phyloP scores from a whole-genome alignment of 345 rosid species.

The Psidium guajava region DNA sequence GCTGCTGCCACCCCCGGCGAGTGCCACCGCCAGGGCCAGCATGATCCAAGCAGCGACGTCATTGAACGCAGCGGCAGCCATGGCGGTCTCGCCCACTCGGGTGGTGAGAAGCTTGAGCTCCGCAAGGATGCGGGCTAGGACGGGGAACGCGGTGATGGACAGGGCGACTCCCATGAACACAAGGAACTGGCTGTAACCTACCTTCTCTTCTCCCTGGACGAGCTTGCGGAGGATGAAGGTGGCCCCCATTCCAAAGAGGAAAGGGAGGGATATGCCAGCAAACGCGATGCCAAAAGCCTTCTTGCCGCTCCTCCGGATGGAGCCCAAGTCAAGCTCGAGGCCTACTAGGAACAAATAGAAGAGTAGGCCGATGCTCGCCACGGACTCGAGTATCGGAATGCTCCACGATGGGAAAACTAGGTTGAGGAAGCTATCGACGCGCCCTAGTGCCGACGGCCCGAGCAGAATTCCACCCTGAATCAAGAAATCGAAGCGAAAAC shows the following conservation, averaged over 20 bases:
- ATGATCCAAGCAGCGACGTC: conserved; percentile 85
- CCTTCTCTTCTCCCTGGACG: conserved; percentile 32
- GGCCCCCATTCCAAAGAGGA: conserved; percentile 31
- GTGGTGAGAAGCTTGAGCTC: conserved; percentile 79
- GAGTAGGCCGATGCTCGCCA: conserved; percentile 48
- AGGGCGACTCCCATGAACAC: conserved; percentile 88
- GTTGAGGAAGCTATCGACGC: conserved; percentile 24
- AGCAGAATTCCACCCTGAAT: conserved; percentile 27
- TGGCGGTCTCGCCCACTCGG: conserved; percentile 57
- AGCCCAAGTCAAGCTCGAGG: conserved; percentile 42
- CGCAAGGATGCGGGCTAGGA: conserved; percentile 78
- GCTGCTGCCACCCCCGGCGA: conserved; percentile 41
- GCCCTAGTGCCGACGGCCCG: conserved; percentile 49
- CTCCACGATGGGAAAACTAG: conserved; percentile 41
- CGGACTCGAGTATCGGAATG: conserved; percentile 38
- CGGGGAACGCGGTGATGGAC: conserved; percentile 92
- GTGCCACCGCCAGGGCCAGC: conserved; percentile 66
- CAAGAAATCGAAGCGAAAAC: background rate
- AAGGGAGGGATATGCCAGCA: conserved; percentile 51
- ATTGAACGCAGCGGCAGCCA: conserved; percentile 91
- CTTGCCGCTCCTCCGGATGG: conserved; percentile 25
- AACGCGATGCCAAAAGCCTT: conserved; percentile 34
- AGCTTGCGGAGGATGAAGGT: conserved; percentile 43
- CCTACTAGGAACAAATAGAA: conserved; percentile 57
- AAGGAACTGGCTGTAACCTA: conserved; percentile 50